A percentile compares a stretch with the other conserved stretches of the same genome.
phyloP scores from a whole-genome alignment of 441 rosid species.

The Raphanus hybrid region DNA sequence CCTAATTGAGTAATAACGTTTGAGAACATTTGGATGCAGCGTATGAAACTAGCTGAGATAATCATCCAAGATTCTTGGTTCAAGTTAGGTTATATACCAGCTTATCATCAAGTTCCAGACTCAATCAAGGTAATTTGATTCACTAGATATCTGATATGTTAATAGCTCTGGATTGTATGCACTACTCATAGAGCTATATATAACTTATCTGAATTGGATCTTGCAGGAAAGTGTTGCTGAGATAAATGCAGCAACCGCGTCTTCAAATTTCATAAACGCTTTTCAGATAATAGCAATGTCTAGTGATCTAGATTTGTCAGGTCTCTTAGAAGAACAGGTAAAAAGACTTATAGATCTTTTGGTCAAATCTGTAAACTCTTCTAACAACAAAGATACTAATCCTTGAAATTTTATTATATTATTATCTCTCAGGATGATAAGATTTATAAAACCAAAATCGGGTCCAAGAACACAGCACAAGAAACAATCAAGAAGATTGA shows the following conservation, averaged over 20 bases:
- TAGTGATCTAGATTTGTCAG: conserved; percentile 87
- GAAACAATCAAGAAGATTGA: conserved; percentile 87
- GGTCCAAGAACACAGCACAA: conserved; percentile 69
- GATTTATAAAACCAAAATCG: conserved; percentile 67
- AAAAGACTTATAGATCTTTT: conserved; percentile 16
- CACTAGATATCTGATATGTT: conserved; percentile 23
- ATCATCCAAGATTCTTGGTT: conserved; percentile 80
- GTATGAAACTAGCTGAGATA: conserved; percentile 65
- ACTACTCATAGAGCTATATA: neutral
- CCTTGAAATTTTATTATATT: neutral
- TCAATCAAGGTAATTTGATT: conserved; percentile 58
- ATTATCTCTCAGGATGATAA: conserved; percentile 59
- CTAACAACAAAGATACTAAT: neutral
- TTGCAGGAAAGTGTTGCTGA: conserved; percentile 60
- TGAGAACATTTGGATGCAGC: conserved; percentile 50
- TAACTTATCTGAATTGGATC: conserved; percentile 12
- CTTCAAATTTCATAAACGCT: conserved; percentile 87
- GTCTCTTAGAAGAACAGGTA: conserved; percentile 85
- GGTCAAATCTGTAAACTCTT: neutral
- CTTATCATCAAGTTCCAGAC: conserved; percentile 69
- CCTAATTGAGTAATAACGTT: conserved; percentile 16
- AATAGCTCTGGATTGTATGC: neutral
- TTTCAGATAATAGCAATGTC: conserved; percentile 97
- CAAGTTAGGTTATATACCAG: conserved; percentile 63
- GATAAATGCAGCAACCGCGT: conserved; percentile 47